Evolutionary conservation across 2,329 filamentous ascomycete species (phyloP), one percentile per base, ranked within the genome.

Genomic region (Ophiosphaerella herpotricha): DNA sequence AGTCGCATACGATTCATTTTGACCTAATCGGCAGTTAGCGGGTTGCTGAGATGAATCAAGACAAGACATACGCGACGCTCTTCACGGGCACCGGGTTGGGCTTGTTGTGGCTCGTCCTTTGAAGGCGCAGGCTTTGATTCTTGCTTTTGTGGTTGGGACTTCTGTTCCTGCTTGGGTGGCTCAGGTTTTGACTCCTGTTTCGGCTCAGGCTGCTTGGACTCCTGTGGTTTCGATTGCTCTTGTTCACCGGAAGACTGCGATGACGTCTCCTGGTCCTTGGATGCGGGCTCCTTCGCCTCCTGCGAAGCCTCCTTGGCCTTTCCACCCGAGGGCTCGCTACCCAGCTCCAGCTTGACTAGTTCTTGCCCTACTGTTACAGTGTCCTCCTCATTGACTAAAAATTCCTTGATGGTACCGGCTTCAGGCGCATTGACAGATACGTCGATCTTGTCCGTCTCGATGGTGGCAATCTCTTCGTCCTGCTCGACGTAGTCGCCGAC

Each of bases 1-100:
- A 97, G 85, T 60, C 94, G 91, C 94, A 99, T 99, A 60, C 94
- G 91, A 82, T 97, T 97, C 94, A 99, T 99, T 83, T 99, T 99
- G 68, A 97, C 91, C 90, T 94, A 65, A 48, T 57, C 11, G n/a
- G 18, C 39, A 39, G 39, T 65, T 34, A 65, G 60, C 35, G 50
- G 52, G 24, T 4, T 13, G 9, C 40, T 16, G 8, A 8, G 4
- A 23, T 9, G 42, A 6, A 39, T 13, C 4, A 37, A 6, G 6
- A 61, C 18, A 21, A 33, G 75, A 78, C 89, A 61, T 85, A 93
- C 91, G 54, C 91, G 86, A 58, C 90, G 88, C 80, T 99, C 93
- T 63, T 94, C 90, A 49, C 93, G 88, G 76, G 77, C 88, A 50
- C 91, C 91, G 48, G 87, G 77, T 31, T 80, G 73, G 40, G 60